A percentile compares a stretch with the other conserved stretches of the same genome.
Conservation (phyloP, 139 green algal species). For the Bryopsis sp. region DNA sequence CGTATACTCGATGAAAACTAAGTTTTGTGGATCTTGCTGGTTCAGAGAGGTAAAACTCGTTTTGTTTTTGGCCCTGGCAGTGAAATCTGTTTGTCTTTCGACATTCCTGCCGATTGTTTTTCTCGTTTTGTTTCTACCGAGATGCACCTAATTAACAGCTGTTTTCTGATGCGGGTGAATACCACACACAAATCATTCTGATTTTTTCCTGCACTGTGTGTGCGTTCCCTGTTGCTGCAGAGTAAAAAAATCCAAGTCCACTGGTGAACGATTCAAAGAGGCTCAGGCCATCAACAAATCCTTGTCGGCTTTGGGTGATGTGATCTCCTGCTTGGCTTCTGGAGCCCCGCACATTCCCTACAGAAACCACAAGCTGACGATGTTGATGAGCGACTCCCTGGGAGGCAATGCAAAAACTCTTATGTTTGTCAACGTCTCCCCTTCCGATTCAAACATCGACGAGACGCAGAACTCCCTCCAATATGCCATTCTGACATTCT, state of each 20-base stretch:
- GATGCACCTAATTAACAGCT: not conserved
- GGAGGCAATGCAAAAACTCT: conserved; percentile 70
- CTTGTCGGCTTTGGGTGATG: conserved; percentile 86
- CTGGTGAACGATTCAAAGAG: conserved; percentile 92
- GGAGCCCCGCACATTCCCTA: conserved; percentile 83
- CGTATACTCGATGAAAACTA: conserved; percentile 81
- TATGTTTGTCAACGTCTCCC: conserved; percentile 76
- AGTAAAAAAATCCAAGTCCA: conserved; percentile 87
- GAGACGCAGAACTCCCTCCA: conserved; percentile 79
- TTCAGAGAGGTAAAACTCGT: conserved; percentile 61
- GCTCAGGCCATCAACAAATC: conserved; percentile 98
- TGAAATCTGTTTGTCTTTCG: not conserved
- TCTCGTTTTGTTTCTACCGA: not conserved
- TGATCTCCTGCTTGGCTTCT: conserved; percentile 85
- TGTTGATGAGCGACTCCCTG: conserved; percentile 82
- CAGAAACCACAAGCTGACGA: conserved; percentile 98
- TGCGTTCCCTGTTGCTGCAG: conserved; percentile 32
- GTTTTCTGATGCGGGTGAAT: too few relatives aligned
- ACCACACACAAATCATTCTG: too few relatives aligned
- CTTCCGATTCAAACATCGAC: conserved; percentile 82
- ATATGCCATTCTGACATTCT: too few relatives aligned
- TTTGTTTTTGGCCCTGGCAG: not conserved
- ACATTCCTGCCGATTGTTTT: not conserved
- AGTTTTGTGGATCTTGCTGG: conserved; percentile 95
- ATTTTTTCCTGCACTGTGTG: too few relatives aligned